phyloP scores from a whole-genome alignment of 179 eudicot genomes.

The Beta lomatogona region DNA sequence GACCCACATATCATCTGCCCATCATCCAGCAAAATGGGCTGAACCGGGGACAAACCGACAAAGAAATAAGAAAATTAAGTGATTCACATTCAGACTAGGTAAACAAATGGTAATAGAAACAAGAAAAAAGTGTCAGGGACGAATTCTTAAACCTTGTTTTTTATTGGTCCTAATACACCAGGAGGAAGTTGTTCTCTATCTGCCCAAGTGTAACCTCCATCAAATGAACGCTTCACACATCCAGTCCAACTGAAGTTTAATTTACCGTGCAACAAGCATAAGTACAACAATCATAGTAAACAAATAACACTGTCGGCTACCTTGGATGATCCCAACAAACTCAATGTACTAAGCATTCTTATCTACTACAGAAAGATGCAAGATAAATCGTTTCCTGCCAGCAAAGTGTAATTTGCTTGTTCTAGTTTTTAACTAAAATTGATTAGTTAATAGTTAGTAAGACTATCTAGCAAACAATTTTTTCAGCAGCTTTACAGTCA shows the following conservation, averaged over 20 bases:
- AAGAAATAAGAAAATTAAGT: not conserved
- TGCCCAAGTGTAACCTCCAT: conserved; percentile 84
- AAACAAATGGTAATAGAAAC: not conserved
- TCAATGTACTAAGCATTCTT: not conserved
- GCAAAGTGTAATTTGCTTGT: not conserved
- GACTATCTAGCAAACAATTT: not conserved
- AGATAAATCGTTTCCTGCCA: not conserved
- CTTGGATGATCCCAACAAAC: not conserved
- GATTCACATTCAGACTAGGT: not conserved
- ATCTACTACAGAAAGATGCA: not conserved
- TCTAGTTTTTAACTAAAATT: not conserved
- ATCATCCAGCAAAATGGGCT: conserved; percentile 82
- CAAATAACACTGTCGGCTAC: not conserved
- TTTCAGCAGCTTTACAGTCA: not conserved
- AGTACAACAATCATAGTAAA: not conserved
- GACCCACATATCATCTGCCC: conserved; percentile 92
- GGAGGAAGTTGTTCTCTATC: conserved; percentile 94
- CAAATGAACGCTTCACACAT: conserved; percentile 85
- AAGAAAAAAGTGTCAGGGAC: not conserved
- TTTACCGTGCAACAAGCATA: conserved; percentile 10
- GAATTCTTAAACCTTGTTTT: conserved; percentile 64
- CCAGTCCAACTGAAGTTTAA: conserved; percentile 85
- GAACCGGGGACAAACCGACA: conserved; percentile 25
- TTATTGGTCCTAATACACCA: conserved; percentile 90
- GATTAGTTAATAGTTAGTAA: not conserved